Evolutionary conservation across 495 filamentous ascomycete genomes (phyloP), one percentile per base, ranked within the genome.

Genomic region (Rostrohypoxylon terebratum): DNA sequence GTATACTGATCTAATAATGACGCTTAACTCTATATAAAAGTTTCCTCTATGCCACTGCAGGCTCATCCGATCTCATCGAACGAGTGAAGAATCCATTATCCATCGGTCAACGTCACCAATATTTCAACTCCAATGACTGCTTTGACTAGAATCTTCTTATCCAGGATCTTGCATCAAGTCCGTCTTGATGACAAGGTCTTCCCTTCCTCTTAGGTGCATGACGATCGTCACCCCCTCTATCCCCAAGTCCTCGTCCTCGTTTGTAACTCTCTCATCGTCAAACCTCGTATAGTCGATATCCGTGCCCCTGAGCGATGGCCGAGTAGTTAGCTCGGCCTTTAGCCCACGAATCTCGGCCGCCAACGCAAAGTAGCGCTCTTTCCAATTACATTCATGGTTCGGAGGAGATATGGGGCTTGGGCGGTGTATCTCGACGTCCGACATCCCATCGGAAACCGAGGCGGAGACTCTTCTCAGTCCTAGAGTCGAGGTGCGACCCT

Each of bases 171-270:
- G 64, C 14, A 69, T 78, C 76, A 83, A 68, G 51, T 84, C 80
- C 5, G 81, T 82, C 45, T 78, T 81, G 47, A 86, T 78, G 42
- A 86, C 77, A 63, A 86, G 64, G 61, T 86, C 83, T 13, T 85
- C 83, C 69, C 77, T 80, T 8, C 77, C 80, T 60, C 72, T 78
- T 28, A 83, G 50, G 69, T 84, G 84, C 72, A 87, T 51, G 2
- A 83, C 74, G 64, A 85, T 80, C 13, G 81, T 86, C 14, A 86
- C 63, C 0, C 83, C 83, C 20, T 79, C 69, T n/a, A 85, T 79
- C 21, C 79, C 80, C 25, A 81, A 63, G 1, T 53, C 48, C 5
- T 53, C 48, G 7, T 74, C 75, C 1, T 59, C 69, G 5, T 36
- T 33, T 18, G 23, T 23, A 2, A 18, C 21, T 3, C 1, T 63